Evolutionary conservation across 495 filamentous ascomycete genomes (phyloP).

Genomic region (Lentithecium fluviatile): DNA sequence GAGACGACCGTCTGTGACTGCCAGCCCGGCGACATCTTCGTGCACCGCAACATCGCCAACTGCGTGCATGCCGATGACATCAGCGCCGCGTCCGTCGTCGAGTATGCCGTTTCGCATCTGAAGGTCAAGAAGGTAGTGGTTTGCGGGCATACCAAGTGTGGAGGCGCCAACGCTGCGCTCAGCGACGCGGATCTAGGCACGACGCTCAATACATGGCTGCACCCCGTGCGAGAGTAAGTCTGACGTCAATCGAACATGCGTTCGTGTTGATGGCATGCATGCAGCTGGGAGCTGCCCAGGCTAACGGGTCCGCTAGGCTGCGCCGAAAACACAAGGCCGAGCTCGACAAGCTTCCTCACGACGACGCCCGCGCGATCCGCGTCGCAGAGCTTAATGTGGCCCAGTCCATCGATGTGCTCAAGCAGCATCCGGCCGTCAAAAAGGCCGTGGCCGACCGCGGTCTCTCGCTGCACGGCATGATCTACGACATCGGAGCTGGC

Average conservation of each 20-base stretch:
- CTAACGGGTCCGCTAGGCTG: conserved; percentile 6
- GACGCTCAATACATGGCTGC: conserved; percentile 79
- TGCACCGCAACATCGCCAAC: conserved; percentile 95
- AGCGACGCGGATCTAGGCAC: conserved; percentile 65
- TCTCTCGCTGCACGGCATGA: conserved; percentile 45
- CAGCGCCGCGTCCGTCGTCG: conserved; percentile 73
- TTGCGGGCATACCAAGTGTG: conserved; percentile 80
- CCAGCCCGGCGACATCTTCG: conserved; percentile 85
- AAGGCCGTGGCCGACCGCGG: conserved; percentile 44
- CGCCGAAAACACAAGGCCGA: conserved; percentile 34
- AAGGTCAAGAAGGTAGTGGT: conserved; percentile 81
- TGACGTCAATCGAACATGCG: not conserved
- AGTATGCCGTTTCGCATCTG: conserved; percentile 73
- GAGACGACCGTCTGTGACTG: conserved; percentile 81
- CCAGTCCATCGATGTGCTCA: conserved; percentile 40
- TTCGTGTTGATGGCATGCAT: not conserved
- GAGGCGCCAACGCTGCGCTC: conserved; percentile 71
- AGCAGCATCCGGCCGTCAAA: conserved; percentile 40
- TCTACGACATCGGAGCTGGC: conserved; percentile 44
- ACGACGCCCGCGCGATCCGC: conserved; percentile 35
- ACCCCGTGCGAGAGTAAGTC: conserved; percentile 48
- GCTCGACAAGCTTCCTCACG: conserved; percentile 30
- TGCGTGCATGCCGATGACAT: conserved; percentile 76
- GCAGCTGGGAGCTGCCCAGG: not conserved
- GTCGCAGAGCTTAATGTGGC: conserved; percentile 46